Evolutionary conservation across 495 filamentous ascomycete species (phyloP), one percentile per base, ranked within the genome.

Genomic region (Aspergillus diversus): DNA sequence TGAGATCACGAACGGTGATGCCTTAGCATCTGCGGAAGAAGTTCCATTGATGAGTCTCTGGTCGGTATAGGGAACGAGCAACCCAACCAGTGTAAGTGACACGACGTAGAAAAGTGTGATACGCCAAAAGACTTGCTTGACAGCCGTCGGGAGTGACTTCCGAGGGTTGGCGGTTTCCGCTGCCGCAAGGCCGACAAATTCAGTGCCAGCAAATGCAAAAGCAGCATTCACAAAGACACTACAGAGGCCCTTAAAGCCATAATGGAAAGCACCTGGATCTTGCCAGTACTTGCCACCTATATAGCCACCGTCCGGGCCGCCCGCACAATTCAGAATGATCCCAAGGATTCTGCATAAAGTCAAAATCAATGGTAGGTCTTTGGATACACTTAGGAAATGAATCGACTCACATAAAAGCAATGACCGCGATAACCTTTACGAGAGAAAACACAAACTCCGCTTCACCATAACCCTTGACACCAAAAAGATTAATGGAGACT

Each of bases 81-180:
- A 77, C 12, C 92, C 91, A 57, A 96, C 84, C 0, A 94, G 71
- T 21, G 83, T 84, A 4, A 94, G 82, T 4, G 89, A 88, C 55
- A 92, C 86, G 33, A 94, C 77, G 75, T 96, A 96, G 75, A 96
- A 94, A 46, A 97, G 83, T 15, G 87, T 86, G 74, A 97, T 97
- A 70, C 93, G 89, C 93, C 93, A 97, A 76, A 97, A 97, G 39
- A 97, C 92, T 75, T 97, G 92, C 73, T 96, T 96, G 69, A 93
- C 86, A 48, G 92, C 92, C 0, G 88, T 90, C 0, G 92, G 92
- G 6, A 97, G 83, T 13, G 90, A 90, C 69, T 94, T 96, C 63
- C 92, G 86, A 9, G 92, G 92, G 71, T 96, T 96, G 5, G 85
- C 86, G 3, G 92, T 92, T 71, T 97, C 92, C 43, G 92, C 92